Evolutionary conservation across 2,329 filamentous ascomycete species (phyloP).

Genomic region (Harringtonia aguacate): DNA sequence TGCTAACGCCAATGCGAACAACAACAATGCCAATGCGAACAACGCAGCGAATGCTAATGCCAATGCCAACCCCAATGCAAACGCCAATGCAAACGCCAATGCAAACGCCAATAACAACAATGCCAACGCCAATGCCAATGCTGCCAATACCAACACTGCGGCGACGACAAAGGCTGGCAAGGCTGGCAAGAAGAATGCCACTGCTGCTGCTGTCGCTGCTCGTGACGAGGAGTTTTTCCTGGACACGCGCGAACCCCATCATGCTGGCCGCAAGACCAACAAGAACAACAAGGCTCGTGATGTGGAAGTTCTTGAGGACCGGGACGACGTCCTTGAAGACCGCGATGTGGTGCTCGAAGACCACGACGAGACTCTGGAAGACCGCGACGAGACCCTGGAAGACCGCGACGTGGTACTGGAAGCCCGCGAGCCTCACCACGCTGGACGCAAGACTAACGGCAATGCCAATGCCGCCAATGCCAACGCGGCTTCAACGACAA

Average conservation of each 20-base stretch:
- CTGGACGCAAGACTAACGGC: conserved; percentile 1
- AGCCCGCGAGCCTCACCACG: conserved; percentile 10
- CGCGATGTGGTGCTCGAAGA: conserved; percentile 2
- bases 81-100: conserved; percentile 5
- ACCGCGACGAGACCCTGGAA: no score
- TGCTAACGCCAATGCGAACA: conserved; percentile 1
- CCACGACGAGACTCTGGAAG: no score
- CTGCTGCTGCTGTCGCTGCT: no score
- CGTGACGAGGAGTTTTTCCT: no score
- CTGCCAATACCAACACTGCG: no score
- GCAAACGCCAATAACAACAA: neutral
- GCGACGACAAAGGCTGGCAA: neutral
- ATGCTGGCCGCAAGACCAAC: conserved; percentile 14
- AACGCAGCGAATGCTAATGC: neutral
- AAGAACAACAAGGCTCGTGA: conserved; percentile 4
- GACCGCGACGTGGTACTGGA: conserved; percentile 6
- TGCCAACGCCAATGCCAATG: no score
- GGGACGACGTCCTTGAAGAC: conserved; percentile 1
- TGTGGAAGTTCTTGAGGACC: neutral
- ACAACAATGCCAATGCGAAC: conserved; percentile 11
- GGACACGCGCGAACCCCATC: conserved; percentile 14
- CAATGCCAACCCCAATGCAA: conserved; percentile 9
- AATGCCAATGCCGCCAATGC: neutral
- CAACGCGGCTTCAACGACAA: neutral
- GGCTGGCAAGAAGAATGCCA: conserved; percentile 8